Evolutionary conservation across 2,329 filamentous ascomycete species (phyloP).

Genomic region (Cladophialophora psammophila): DNA sequence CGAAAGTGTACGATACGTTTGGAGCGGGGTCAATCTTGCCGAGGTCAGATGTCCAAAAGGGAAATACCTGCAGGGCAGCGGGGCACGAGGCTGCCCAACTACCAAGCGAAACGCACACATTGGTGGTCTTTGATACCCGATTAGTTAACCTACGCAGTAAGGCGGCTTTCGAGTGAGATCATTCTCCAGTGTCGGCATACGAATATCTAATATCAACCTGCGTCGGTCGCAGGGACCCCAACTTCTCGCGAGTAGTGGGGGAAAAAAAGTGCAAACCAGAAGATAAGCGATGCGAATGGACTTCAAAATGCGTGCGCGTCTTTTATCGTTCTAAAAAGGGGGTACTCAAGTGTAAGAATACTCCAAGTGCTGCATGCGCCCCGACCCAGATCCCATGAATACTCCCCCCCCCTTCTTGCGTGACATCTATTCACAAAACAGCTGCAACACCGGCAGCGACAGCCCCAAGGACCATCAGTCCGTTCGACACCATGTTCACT

Average conservation of each 20-base stretch:
- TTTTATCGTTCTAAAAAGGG: not conserved
- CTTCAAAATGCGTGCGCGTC: not conserved
- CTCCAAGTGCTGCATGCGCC: not conserved
- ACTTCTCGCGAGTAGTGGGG: too few species aligned
- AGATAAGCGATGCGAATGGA: not conserved
- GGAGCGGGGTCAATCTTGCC: constrained; percentile 12
- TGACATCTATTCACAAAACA: constrained; percentile 23
- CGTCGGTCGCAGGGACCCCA: too few species aligned
- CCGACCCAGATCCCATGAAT: not conserved
- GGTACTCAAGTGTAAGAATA: not conserved
- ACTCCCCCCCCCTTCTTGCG: not conserved
- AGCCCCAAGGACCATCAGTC: constrained; percentile 30
- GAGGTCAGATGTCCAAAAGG: not conserved
- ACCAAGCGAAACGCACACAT: too few species aligned
- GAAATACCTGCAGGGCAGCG: too few species aligned
- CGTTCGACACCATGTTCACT: constrained; percentile 23
- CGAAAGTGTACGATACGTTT: not conserved
- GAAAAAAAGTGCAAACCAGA: not conserved
- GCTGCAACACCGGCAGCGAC: constrained; percentile 32
- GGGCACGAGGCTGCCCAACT: too few species aligned
- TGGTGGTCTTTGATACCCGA: too few species aligned
- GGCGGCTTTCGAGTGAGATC: too few species aligned
- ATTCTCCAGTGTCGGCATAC: too few species aligned
- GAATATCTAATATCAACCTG: too few species aligned
- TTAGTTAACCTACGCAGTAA: too few species aligned